Conservation (phyloP, 2,329 filamentous ascomycete genomes). For the Diaporthe vaccinii region DNA sequence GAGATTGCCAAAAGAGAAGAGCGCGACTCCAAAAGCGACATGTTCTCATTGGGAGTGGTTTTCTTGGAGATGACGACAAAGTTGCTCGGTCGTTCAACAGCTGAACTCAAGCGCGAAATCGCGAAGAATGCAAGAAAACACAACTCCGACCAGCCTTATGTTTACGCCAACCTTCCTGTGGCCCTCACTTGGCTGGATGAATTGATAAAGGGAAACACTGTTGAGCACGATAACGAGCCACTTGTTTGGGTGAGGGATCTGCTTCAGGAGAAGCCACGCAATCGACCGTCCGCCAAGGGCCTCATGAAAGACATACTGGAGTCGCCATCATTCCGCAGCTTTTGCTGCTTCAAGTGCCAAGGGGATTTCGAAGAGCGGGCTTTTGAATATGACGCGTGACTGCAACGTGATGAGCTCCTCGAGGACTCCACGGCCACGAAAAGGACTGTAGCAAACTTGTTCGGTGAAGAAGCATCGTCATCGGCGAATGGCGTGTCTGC, state of each 20-base stretch:
- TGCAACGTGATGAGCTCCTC: slow-evolving; percentile 30
- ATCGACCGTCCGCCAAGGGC: slow-evolving; percentile 36
- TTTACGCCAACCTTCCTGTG: slow-evolving; percentile 39
- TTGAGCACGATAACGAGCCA: slow-evolving; percentile 42
- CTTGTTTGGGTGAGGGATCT: slow-evolving; percentile 39
- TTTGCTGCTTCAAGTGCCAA: slow-evolving; percentile 41
- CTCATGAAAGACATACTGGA: slow-evolving; percentile 42
- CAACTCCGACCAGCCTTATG: slow-evolving; percentile 31
- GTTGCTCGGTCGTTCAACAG: slow-evolving; percentile 36
- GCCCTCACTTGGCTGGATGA: slow-evolving; percentile 37
- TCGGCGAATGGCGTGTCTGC: neutral
- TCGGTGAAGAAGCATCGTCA: neutral
- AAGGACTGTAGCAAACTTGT: slow-evolving; percentile 23
- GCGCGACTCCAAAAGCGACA: slow-evolving; percentile 40
- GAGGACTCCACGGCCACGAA: slow-evolving; percentile 30
- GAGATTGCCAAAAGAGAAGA: slow-evolving; percentile 40
- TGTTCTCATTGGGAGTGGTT: slow-evolving; percentile 42
- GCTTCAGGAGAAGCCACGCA: slow-evolving; percentile 33
- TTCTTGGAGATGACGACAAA: slow-evolving; percentile 43
- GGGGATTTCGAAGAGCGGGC: slow-evolving; percentile 35
- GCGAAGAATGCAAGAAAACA: slow-evolving; percentile 22
- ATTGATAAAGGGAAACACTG: slow-evolving; percentile 13
- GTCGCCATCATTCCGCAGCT: slow-evolving; percentile 42
- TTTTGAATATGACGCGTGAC: slow-evolving; percentile 12
- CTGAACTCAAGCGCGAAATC: slow-evolving; percentile 35